Conservation (phyloP, 148 eudicot species). For the Persicaria tinctoria region DNA sequence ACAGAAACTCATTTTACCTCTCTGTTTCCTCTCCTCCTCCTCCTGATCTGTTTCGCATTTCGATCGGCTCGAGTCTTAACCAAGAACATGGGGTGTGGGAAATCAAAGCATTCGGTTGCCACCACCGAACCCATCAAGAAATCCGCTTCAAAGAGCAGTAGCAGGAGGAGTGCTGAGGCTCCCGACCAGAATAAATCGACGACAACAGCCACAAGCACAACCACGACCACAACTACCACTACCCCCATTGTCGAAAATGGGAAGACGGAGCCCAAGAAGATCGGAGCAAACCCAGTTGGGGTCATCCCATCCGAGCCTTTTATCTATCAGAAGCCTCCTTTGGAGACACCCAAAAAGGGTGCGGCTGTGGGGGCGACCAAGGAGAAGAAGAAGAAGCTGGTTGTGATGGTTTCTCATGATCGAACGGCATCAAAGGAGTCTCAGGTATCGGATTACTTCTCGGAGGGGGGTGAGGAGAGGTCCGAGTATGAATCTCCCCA, state of each 20-base stretch:
- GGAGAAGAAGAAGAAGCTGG: constrained; percentile 4
- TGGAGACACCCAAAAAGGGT: neutral
- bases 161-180: neutral
- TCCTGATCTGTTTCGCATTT: no score
- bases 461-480: constrained; percentile 8
- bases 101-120: constrained; percentile 43
- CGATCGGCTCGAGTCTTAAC: neutral
- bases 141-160: constrained; percentile 11
- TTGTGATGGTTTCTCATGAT: constrained; percentile 9
- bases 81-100: constrained; percentile 51
- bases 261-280: neutral
- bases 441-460: constrained; percentile 6
- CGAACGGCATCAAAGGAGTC: constrained; percentile 12
- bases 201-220: neutral
- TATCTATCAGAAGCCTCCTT: neutral
- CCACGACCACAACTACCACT: neutral
- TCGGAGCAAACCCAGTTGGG: neutral
- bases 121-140: constrained; percentile 29
- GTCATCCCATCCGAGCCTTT: constrained; percentile 6
- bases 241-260: neutral
- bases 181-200: neutral
- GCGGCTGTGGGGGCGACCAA: neutral
- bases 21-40: neutral
- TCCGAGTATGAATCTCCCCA: constrained; percentile 9
- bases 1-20: neutral